These are phyloP conservation scores for Xylariaceae sp. DNA, from an alignment of 2,329 filamentous ascomycete species.

Conservation along the genomic window DNA sequence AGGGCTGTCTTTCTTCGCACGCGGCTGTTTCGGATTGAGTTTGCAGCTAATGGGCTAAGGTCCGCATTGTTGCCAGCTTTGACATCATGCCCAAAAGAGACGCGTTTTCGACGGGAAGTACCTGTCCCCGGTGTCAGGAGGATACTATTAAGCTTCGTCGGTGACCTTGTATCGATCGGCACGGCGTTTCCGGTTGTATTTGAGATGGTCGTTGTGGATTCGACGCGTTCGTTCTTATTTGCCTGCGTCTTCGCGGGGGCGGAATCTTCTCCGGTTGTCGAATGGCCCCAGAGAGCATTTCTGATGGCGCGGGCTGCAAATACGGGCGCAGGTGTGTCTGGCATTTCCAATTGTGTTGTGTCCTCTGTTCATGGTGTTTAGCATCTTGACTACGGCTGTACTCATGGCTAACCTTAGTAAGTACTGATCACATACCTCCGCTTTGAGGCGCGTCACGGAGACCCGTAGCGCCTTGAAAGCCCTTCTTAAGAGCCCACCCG, in stretches of 20 bases:
- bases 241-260: conserved; percentile 34
- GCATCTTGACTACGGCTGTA: no score
- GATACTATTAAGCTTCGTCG: conserved; percentile 51
- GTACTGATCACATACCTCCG: conserved; percentile 20
- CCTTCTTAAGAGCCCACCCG: conserved; percentile 53
- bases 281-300: conserved; percentile 58
- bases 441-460: conserved; percentile 27
- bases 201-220: conserved; percentile 20
- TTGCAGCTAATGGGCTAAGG: conserved; percentile 18
- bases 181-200: conserved; percentile 18
- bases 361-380: conserved; percentile 33
- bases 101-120: conserved; percentile 55
- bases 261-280: conserved; percentile 26
- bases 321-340: conserved; percentile 61
- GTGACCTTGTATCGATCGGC: conserved; percentile 36
- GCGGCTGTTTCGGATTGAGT: conserved; percentile 12
- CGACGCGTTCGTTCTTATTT: conserved; percentile 31
- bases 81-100: conserved; percentile 58
- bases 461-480: conserved; percentile 37
- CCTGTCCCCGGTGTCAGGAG: conserved; percentile 60
- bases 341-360: conserved; percentile 48
- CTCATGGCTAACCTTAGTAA: no score
- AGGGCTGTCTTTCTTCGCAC: conserved; percentile 24
- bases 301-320: conserved; percentile 62
- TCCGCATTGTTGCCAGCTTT: conserved; percentile 33